phyloP scores from a whole-genome alignment of 345 rosid species.

The Trapa incisa region DNA sequence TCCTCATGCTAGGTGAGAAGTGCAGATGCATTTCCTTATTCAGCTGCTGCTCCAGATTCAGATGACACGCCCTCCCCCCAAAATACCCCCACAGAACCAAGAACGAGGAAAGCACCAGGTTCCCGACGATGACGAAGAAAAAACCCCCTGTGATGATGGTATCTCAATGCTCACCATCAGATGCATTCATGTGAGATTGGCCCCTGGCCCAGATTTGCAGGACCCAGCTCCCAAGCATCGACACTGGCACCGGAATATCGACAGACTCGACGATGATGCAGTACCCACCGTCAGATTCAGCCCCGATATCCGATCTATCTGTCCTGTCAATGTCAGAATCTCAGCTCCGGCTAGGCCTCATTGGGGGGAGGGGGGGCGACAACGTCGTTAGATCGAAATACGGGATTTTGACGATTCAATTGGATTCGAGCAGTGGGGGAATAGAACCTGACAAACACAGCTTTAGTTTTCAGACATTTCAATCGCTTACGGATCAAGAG shows the following conservation, averaged over 20 bases:
- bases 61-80: background rate
- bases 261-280: background rate
- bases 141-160: conserved; percentile 16
- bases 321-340: background rate
- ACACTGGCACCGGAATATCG: background rate
- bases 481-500: conserved; percentile 3
- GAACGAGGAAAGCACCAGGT: conserved; percentile 4
- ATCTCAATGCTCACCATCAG: conserved; percentile 59
- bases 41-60: conserved; percentile 2
- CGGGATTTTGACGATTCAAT: background rate
- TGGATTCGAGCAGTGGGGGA: background rate
- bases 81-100: conserved; percentile 5
- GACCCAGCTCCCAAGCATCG: background rate
- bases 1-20: conserved; percentile 99
- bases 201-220: background rate
- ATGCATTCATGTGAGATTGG: conserved; percentile 22
- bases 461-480: conserved; percentile 10
- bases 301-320: conserved; percentile 5
- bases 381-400: background rate
- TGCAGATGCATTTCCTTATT: conserved; percentile 94
- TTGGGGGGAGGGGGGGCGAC: background rate
- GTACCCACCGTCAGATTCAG: conserved; percentile 64
- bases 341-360: background rate
- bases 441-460: conserved; percentile 10
- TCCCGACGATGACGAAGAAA: conserved; percentile 5